Evolutionary conservation across 2,329 filamentous ascomycete species (phyloP).

Genomic region (Calonectria hawksworthii): DNA sequence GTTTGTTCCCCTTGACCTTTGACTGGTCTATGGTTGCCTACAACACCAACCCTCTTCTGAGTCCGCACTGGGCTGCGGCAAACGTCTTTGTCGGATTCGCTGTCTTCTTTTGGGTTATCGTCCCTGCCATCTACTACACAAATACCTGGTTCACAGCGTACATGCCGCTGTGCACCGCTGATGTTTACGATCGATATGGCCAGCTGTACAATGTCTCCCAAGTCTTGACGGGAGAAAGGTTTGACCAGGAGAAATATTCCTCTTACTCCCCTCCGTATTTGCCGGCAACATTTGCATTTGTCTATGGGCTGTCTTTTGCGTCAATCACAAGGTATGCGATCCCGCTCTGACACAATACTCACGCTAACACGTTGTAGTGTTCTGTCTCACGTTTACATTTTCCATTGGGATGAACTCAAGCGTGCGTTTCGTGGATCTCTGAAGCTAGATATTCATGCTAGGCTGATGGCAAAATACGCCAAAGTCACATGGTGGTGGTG

Average conservation of each 20-base stretch:
- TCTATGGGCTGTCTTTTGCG: constrained; percentile 71
- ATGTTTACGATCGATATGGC: constrained; percentile 72
- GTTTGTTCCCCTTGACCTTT: constrained; percentile 74
- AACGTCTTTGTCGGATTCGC: constrained; percentile 69
- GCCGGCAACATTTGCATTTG: constrained; percentile 65
- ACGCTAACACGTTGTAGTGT: background rate
- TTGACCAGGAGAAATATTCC: constrained; percentile 70
- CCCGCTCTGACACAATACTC: rapidly evolving
- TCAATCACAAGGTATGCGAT: constrained; percentile 55
- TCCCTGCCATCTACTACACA: constrained; percentile 39
- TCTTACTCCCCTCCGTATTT: constrained; percentile 61
- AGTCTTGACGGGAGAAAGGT: constrained; percentile 68
- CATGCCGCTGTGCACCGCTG: constrained; percentile 19
- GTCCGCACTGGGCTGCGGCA: constrained; percentile 71
- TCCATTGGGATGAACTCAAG: constrained; percentile 26
- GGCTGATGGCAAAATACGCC: constrained; percentile 70
- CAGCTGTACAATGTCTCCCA: constrained; percentile 66
- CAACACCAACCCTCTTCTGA: constrained; percentile 67
- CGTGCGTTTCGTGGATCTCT: constrained; percentile 9
- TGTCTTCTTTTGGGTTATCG: constrained; percentile 67
- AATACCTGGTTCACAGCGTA: constrained; percentile 22
- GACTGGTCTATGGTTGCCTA: constrained; percentile 76
- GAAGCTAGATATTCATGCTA: constrained; percentile 42
- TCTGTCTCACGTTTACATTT: constrained; percentile 21
- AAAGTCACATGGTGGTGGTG: constrained; percentile 71